phyloP scores from a whole-genome alignment of 75 land plant genomes.

The Picea glauca region DNA sequence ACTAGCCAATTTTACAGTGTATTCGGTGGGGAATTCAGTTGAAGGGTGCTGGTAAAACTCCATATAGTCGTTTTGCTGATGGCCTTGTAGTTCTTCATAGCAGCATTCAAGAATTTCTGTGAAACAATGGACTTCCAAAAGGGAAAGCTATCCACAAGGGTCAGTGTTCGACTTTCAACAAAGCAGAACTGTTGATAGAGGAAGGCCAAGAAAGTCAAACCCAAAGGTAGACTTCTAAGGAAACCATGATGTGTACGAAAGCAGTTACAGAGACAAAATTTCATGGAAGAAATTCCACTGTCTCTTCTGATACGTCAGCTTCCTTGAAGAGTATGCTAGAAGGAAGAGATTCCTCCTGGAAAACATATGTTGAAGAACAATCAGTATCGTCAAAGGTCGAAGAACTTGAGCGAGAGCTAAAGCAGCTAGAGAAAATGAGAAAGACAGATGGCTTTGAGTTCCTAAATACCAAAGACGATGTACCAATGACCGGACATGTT shows the following conservation, averaged over 20 bases:
- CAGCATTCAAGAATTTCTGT: no score
- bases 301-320: neutral
- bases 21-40: no score
- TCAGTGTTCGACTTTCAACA: neutral
- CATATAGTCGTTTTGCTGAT: no score
- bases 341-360: slow-evolving; percentile 21
- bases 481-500: neutral
- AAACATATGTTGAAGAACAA: slow-evolving; percentile 54
- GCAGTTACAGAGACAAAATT: slow-evolving; percentile 1
- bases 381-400: slow-evolving; percentile 64
- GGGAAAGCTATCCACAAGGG: neutral
- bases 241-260: neutral
- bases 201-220: neutral
- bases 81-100: no score
- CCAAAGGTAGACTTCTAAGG: neutral
- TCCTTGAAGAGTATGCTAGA: neutral
- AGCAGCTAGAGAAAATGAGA: slow-evolving; percentile 46
- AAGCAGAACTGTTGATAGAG: neutral
- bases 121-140: slow-evolving; percentile 2
- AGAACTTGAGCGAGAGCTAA: slow-evolving; percentile 50
- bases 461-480: neutral
- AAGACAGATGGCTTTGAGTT: slow-evolving; percentile 15
- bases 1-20: no score
- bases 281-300: neutral
- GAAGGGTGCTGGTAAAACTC: no score